Conservation (phyloP, 2,329 filamentous ascomycete species). For the Alternaria sp. region DNA sequence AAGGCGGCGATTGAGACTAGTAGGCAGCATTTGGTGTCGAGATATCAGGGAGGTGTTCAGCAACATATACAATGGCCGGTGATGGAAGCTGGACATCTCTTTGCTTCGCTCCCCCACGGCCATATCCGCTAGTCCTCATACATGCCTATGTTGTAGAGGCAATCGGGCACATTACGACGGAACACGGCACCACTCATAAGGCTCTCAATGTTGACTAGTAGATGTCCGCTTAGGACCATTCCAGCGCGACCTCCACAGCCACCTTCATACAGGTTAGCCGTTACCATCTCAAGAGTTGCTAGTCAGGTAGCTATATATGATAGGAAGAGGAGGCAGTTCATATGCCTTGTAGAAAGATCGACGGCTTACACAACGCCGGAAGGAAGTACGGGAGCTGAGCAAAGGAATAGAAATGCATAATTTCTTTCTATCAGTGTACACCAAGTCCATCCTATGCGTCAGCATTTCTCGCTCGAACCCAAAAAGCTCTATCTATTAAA, state of each 20-base stretch:
- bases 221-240: neutral
- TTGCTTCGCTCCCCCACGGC: neutral
- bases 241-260: neutral
- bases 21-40: neutral
- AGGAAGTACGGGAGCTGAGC: neutral
- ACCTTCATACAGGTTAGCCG: neutral
- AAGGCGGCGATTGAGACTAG: conserved; percentile 25
- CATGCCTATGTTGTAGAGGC: neutral
- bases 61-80: neutral
- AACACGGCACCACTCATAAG: neutral
- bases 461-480: neutral
- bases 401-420: neutral
- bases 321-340: neutral
- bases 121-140: neutral
- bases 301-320: neutral
- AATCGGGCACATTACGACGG: neutral
- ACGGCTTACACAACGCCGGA: neutral
- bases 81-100: neutral
- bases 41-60: neutral
- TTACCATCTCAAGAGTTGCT: neutral
- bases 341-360: neutral
- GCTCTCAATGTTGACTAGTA: neutral
- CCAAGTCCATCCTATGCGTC: neutral
- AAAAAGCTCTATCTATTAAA: neutral
- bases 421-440: neutral